Evolutionary conservation across 139 green algal genomes (phyloP).

Genomic region (Chlorella sp.): DNA sequence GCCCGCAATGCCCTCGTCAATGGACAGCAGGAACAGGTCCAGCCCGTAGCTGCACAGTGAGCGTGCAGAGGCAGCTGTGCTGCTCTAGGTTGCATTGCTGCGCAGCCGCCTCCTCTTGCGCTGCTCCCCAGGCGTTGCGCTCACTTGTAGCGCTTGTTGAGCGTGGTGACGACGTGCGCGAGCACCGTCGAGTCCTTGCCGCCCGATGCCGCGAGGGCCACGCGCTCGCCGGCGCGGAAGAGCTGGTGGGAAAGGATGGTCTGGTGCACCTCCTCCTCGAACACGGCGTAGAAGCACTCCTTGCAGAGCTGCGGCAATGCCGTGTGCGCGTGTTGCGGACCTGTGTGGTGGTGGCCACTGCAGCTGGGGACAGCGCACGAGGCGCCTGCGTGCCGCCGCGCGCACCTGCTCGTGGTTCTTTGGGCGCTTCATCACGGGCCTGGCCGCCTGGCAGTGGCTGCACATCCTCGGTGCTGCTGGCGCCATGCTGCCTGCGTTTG

Average conservation of each 20-base stretch:
- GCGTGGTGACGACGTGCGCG: constrained; percentile 83
- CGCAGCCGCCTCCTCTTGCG: no score
- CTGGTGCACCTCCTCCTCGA: constrained; percentile 91
- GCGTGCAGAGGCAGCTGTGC: background rate
- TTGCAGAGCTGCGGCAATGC: constrained; percentile 68
- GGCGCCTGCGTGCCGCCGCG: background rate
- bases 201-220: constrained; percentile 87
- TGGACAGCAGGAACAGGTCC: constrained; percentile 92
- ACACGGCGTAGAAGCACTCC: constrained; percentile 82
- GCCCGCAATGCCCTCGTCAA: constrained; percentile 94
- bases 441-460: constrained; percentile 13
- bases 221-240: constrained; percentile 78
- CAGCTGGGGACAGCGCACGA: background rate
- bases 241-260: constrained; percentile 74
- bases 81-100: no score
- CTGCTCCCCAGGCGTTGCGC: background rate
- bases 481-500: background rate
- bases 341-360: background rate
- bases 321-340: background rate
- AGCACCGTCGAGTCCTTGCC: constrained; percentile 98
- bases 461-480: constrained; percentile 9
- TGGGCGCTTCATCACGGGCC: constrained; percentile 26
- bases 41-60: constrained; percentile 76
- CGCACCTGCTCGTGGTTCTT: constrained; percentile 36
- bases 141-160: constrained; percentile 83